Percentiles rank a stretch among this genome's conserved stretches.
These are phyloP conservation scores for Melastoma malabathricum DNA, from an alignment of 345 rosid species.

Conservation along the genomic window DNA sequence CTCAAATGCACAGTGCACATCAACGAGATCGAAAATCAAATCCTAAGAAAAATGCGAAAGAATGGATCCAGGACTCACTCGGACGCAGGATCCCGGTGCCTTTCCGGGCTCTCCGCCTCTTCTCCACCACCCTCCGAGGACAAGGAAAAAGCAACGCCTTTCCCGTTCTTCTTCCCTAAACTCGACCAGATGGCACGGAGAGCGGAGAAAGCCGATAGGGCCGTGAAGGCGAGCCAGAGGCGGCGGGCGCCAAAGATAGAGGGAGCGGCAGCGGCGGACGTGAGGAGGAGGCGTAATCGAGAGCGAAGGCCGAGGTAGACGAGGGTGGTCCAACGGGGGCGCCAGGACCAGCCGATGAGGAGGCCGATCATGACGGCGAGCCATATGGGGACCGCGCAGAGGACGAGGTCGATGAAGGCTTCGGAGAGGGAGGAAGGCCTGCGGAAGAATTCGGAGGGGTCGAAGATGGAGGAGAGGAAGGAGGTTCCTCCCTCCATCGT, in stretches of 20 bases:
- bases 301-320: slow-evolving; percentile 64
- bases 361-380: slow-evolving; percentile 91
- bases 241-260: slow-evolving; percentile 94
- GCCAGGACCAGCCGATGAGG: slow-evolving; percentile 94
- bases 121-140: slow-evolving; percentile 13
- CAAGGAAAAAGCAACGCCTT: slow-evolving; percentile 8
- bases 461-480: slow-evolving; percentile 22
- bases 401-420: slow-evolving; percentile 81
- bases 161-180: slow-evolving; percentile 19
- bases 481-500: too few species aligned
- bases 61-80: too few species aligned
- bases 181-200: slow-evolving; percentile 62
- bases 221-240: slow-evolving; percentile 85
- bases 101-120: slow-evolving; percentile 16
- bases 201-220: slow-evolving; percentile 72
- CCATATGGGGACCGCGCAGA: slow-evolving; percentile 97
- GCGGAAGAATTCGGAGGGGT: slow-evolving; percentile 43
- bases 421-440: slow-evolving; percentile 50
- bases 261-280: slow-evolving; percentile 54
- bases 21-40: too few species aligned
- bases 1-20: too few species aligned
- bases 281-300: slow-evolving; percentile 67
- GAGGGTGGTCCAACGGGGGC: slow-evolving; percentile 89
- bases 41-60: too few species aligned
- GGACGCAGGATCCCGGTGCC: slow-evolving; percentile 10